Base-by-base conservation (phyloP, 2,329 filamentous ascomycete species). In the Phialophora verrucosa region DNA sequence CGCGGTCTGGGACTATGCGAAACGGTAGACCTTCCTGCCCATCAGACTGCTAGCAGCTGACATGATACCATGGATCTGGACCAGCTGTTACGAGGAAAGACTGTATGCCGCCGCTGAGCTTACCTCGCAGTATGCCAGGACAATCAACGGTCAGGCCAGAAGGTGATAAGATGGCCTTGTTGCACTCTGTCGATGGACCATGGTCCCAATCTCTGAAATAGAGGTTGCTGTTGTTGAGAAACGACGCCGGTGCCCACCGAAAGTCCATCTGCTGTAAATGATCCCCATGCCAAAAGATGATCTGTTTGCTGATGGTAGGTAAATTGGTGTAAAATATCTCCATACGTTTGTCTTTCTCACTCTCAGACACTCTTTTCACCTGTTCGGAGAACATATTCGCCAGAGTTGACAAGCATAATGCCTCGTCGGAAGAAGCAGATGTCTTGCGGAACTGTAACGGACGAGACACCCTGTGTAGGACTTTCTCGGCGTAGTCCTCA, bases 361-460 rank as follows among this genome's bases (percentile, higher is more conserved):
- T 42, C 25, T 42, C 14, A 11, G 55, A 44, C n/a, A 58, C 55
- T 38, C 23, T 58, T 42, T 58, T 58, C 6, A 58, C 20, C 17
- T 23, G 35, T 25, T 58, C 55, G 12, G 55, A 20, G 12, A 2
- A 42, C 32, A 58, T 10, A 14, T 58, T 58, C 23, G 55, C n/a
- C 23, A 58, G 32, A 23, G 55, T 44, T n/a, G 55, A 35, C 25
- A 58, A 25, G 23, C 55, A 58, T 17, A 58, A 23, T 3, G 55
- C 55, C n/a, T 58, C 55, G 23, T 58, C 55, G 20, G 55, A 42
- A n/a, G 55, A 6, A 29, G 50, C 42, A 12, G 56, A 59, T 17
- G 56, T 59, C 42, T 59, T 59, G 17, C 25, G 42, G 42, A 59
- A 59, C 29, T 59, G 35, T 27, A 59, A 49, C n/a, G 56, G 56